Evolutionary conservation across 2,329 filamentous ascomycete species (phyloP), one percentile per base, ranked within the genome.

Genomic region (Arachnopeziza araneosa): DNA sequence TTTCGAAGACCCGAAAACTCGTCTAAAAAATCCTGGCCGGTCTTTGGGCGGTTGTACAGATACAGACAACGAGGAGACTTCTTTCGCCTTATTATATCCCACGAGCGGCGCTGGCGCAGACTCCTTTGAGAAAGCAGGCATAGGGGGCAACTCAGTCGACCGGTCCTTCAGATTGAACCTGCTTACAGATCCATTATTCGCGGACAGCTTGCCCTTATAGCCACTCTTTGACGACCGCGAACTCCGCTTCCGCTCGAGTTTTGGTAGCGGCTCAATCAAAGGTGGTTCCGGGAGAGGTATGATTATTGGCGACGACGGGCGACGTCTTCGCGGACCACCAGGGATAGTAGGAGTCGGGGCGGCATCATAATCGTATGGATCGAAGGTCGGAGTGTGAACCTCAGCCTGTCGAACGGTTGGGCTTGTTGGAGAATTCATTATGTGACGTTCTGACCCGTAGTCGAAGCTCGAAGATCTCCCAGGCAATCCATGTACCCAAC

Each of bases 321-420:
- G 76, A 52, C 74, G 68, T 65, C 82, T 77, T 63, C 91, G 85
- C 59, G 93, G 91, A 5, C 93, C 93, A 54, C 82, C 88, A 36
- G 91, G 91, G 44, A 97, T 81, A 26, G 86, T 93, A 5, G 93
- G 93, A 48, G 88, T 93, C 17, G 93, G 93, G 24, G 92, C 93
- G 56, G 91, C 89, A 71, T 95, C 89, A 75, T 88, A 86, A 68
- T 88, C 83, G 67, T 81, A 71, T 23, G 66, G 59, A 48, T 64
- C 56, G 30, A 68, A 66, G 1, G 64, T 23, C 23, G 66, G 49
- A 49, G 32, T 53, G 23, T 57, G 59, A 23, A 60, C 59, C 50
- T 66, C 65, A 30, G 57, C 55, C 50, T 65, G 66, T 56, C 64
- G 75, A 69, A 48, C 74, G 74, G 65, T 58, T 50, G 58, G 51